A percentile compares a stretch with the other conserved stretches of the same genome.
Conservation (phyloP, 345 rosid species). For the Eucalyptus curtisii region DNA sequence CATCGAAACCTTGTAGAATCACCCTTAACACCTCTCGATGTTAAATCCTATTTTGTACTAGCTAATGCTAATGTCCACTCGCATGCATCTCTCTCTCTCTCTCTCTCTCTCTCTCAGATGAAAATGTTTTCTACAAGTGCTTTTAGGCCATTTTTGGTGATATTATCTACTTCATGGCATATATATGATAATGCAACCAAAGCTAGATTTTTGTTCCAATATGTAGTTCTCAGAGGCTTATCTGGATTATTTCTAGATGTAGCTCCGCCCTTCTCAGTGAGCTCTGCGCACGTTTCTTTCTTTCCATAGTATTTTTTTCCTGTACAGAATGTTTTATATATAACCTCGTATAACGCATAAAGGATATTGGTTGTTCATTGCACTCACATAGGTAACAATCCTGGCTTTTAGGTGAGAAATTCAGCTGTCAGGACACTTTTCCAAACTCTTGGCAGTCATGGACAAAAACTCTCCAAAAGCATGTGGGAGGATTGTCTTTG, state of each 20-base stretch:
- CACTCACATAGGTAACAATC: background rate
- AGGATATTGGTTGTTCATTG: background rate
- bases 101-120: background rate
- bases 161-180: background rate
- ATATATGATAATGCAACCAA: background rate
- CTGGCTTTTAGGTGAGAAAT: constrained; percentile 66
- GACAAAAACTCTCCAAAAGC: constrained; percentile 76
- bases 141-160: background rate
- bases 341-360: background rate
- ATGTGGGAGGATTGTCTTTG: constrained; percentile 99
- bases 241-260: background rate
- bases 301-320: background rate
- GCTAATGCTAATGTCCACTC: background rate
- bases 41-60: background rate
- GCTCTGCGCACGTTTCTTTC: background rate
- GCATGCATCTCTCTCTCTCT: background rate
- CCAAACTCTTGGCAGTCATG: constrained; percentile 85
- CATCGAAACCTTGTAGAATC: background rate
- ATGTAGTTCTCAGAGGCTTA: background rate
- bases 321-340: background rate
- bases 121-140: background rate
- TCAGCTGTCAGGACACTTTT: constrained; percentile 90
- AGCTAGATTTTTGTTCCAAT: background rate
- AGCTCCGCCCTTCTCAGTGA: background rate
- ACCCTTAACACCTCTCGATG: background rate